Conservation (phyloP, 352 stramenopile species). For the Blastocystis sp. region DNA sequence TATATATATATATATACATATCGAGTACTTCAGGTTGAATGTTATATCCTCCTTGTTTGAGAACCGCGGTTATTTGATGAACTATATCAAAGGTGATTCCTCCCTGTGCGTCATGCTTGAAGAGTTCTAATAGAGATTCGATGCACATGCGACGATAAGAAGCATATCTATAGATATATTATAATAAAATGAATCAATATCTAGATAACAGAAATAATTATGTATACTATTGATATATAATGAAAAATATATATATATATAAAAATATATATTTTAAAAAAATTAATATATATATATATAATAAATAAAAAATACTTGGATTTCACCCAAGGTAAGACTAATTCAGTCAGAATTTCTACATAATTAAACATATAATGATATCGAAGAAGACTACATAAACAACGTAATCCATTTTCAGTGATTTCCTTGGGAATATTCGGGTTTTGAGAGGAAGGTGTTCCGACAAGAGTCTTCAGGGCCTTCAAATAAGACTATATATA, state of each 20-base stretch:
- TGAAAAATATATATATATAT: no score
- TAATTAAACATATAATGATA: constrained; percentile 33
- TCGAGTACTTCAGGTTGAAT: neutral
- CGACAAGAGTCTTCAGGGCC: no score
- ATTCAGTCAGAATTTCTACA: constrained; percentile 12
- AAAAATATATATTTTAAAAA: no score
- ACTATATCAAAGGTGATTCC: constrained; percentile 14
- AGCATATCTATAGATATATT: constrained; percentile 4
- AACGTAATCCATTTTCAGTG: no score
- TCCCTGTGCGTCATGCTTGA: constrained; percentile 18
- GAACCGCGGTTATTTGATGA: constrained; percentile 5
- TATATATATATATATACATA: neutral
- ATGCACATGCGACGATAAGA: neutral
- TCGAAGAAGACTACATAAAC: neutral
- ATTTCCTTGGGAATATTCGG: no score
- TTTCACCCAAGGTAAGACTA: constrained; percentile 1
- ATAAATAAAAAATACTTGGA: neutral
- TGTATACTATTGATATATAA: no score
- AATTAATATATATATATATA: no score
- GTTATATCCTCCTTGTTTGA: neutral
- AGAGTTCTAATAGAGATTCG: constrained; percentile 10
- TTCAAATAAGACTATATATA: no score
- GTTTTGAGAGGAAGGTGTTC: no score
- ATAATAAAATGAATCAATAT: no score
- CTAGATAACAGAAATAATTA: no score